Conservation (phyloP, 2,329 filamentous ascomycete genomes). For the Arthrobotrys pseudoclavata region DNA sequence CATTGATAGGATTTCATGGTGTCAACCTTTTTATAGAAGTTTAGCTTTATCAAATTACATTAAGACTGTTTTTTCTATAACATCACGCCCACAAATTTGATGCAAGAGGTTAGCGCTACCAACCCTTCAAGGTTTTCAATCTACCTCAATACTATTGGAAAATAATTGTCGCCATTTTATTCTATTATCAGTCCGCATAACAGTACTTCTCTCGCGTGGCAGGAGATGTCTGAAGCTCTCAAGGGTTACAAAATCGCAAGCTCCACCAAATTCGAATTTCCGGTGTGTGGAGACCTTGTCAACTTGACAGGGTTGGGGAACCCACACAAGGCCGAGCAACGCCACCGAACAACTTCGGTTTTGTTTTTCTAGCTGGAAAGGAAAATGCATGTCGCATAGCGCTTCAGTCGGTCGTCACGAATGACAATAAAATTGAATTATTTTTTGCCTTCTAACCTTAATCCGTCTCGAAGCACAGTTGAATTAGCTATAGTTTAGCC, state of each 20-base stretch:
- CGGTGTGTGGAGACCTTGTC: conserved; percentile 30
- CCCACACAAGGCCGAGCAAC: conserved; percentile 21
- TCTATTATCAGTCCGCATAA: background rate
- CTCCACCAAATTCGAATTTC: conserved; percentile 5
- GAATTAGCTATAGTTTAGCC: conserved; percentile 41
- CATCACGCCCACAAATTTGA: background rate
- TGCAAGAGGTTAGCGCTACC: background rate
- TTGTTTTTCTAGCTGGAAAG: conserved; percentile 7
- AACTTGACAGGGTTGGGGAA: conserved; percentile 21
- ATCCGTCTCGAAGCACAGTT: conserved; percentile 42
- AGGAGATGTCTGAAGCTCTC: conserved; percentile 23
- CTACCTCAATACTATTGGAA: conserved; percentile 24
- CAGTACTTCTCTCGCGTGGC: conserved; percentile 7
- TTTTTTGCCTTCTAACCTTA: conserved; percentile 37
- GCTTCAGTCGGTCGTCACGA: conserved; percentile 56
- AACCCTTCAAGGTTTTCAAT: conserved; percentile 12
- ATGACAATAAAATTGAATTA: background rate
- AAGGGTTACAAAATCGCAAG: conserved; percentile 20
- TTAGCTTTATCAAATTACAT: conserved; percentile 24
- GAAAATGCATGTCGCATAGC: conserved; percentile 49
- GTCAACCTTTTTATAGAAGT: conserved; percentile 35
- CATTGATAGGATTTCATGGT: background rate
- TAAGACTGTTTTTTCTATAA: conserved; percentile 18
- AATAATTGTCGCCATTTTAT: conserved; percentile 30
- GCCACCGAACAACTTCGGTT: conserved; percentile 35